Evolutionary conservation across 768 basidiomycete species (phyloP).

Genomic region (Lactarius quietus): DNA sequence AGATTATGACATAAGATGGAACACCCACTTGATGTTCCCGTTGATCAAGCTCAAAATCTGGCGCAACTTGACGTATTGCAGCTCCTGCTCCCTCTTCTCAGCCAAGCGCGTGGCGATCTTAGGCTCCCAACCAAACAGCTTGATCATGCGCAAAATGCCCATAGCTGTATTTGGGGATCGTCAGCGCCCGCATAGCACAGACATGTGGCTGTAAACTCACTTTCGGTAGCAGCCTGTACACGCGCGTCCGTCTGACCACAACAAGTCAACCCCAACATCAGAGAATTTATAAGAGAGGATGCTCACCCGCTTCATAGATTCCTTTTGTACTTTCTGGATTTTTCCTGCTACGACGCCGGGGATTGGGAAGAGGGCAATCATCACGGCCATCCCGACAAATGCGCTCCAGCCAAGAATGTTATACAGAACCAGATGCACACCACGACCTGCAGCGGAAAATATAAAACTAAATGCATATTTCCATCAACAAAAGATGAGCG

Average conservation of each 20-base stretch:
- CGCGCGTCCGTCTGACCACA: constrained; percentile 42
- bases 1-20: background rate
- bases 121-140: constrained; percentile 62
- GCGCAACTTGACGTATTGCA: constrained; percentile 35
- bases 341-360: constrained; percentile 40
- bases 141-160: constrained; percentile 45
- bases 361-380: constrained; percentile 41
- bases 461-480: constrained; percentile 29
- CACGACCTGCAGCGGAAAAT: constrained; percentile 40
- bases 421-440: constrained; percentile 43
- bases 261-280: background rate
- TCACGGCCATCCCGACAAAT: constrained; percentile 40
- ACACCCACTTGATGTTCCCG: constrained; percentile 32
- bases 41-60: constrained; percentile 36
- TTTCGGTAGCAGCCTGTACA: constrained; percentile 44
- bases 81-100: constrained; percentile 40
- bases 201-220: constrained; percentile 23
- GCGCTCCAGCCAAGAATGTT: constrained; percentile 50
- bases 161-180: constrained; percentile 29
- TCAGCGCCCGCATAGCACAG: background rate
- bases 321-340: constrained; percentile 36
- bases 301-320: constrained; percentile 41
- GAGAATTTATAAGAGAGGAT: background rate
- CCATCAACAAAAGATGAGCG: background rate
- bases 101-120: constrained; percentile 38